Evolutionary conservation across 2,329 filamentous ascomycete genomes (phyloP).

Genomic region (Arthroderma sp.): DNA sequence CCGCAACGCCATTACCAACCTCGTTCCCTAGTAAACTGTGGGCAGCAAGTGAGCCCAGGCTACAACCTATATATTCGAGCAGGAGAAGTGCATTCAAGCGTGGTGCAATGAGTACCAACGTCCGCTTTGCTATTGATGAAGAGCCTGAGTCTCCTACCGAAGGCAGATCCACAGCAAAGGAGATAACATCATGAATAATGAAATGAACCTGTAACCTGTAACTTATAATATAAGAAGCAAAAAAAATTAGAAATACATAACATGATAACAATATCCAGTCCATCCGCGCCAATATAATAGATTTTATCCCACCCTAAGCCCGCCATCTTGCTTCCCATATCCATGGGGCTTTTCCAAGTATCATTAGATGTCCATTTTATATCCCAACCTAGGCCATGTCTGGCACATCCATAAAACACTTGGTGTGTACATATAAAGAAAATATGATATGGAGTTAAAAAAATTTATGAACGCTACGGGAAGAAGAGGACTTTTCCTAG

Average conservation of each 20-base stretch:
- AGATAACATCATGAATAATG: background rate
- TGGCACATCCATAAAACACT: background rate
- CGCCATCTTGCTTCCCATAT: background rate
- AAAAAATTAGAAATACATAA: background rate
- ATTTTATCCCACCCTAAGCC: background rate
- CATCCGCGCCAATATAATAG: background rate
- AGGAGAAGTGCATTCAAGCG: slow-evolving; percentile 10
- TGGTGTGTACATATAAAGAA: background rate
- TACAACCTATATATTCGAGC: slow-evolving; percentile 6
- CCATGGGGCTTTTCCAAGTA: background rate
- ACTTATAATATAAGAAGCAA: background rate
- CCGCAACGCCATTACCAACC: slow-evolving; percentile 33
- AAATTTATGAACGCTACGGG: background rate
- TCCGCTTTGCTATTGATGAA: slow-evolving; percentile 30
- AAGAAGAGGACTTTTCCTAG: background rate
- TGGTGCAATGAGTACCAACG: slow-evolving; percentile 23
- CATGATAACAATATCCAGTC: background rate
- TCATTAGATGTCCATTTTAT: background rate
- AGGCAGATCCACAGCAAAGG: slow-evolving; percentile 21
- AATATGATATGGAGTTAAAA: background rate
- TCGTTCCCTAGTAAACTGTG: slow-evolving; percentile 33
- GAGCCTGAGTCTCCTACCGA: slow-evolving; percentile 32
- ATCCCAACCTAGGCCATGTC: background rate
- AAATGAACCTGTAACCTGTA: background rate
- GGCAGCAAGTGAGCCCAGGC: slow-evolving; percentile 13